Base-by-base conservation (phyloP, 805 yeast genomes). In the Hanseniaspora valbyensis region DNA sequence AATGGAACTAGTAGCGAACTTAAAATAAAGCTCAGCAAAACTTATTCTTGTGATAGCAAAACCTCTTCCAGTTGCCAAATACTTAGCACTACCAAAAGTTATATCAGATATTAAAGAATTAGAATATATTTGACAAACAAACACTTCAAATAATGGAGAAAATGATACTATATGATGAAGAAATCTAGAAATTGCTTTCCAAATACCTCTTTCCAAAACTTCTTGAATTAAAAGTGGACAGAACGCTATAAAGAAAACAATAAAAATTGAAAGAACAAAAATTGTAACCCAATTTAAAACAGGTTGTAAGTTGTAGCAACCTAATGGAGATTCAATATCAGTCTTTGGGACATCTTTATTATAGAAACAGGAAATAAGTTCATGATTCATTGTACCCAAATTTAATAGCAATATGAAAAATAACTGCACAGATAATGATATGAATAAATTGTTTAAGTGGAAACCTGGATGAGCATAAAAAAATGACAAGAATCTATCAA, bases 401-500 rank as follows among this genome's bases (percentile, higher is more conserved):
- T 84, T 86, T 26, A 87, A 71, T 59, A 87, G 66, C 4, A 86
- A 78, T 52, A 89, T 60, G 81, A 89, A 82, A 65, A 90, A 89
- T 59, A 87, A 63, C 59, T 86, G 92, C n/a, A 88, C 80, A 0
- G 96, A 87, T 33, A 87, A 64, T 58, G 87, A 80, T 54, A 90
- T 90, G 59, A 89, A 85, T 57, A 89, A 70, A 62, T 90, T 90
- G 64, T 90, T 90, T 58, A 90, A 70, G 65, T 90, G 97, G 69
- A 90, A 90, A 5, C 97, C 97, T 10, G 96, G 90, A 64, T 90
- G 97, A 0, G 97, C 97, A 67, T 90, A 90, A 65, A 85, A 90
- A 66, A 90, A 90, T 0, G 96, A 86, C 48, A 90, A 66, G 67
- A 90, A 89, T 44, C 96, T 68, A 63, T 90, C 96, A 40, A 89